Base-by-base conservation (phyloP, 1,139 yeast species). In the Lodderomyces orthopsilosis region DNA sequence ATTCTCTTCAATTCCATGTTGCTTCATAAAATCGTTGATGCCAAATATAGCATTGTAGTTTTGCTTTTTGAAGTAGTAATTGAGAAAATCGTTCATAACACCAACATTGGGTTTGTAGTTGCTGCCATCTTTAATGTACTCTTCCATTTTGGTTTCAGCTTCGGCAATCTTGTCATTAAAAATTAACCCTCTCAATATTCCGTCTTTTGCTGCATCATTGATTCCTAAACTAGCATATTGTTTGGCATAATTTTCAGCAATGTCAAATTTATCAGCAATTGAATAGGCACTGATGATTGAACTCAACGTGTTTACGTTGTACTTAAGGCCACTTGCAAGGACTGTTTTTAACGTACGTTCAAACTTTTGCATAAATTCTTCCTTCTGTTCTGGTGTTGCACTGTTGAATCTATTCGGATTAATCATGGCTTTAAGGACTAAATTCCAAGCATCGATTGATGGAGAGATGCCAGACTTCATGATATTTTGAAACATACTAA, bases 1-100 rank as follows among this genome's bases (percentile, higher is more conserved):
- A 56, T 83, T 88, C 23, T 85, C 86, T 28, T 69, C 58, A 30
- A 83, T 63, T n/a, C 69, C 63, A 30, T 67, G 45, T 26, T 53
- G 51, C 44, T 59, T 57, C 76, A 72, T 72, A 54, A 61, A 72
- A 35, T 61, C 51, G 39, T 70, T 51, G 37, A 72, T 63, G 4
- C 71, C 73, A 41, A 66, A 70, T 13, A 70, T 70, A 3, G 76
- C 73, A 23, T 60, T 53, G 46, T 59, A 63, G 51, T 71, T 69
- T 41, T 61, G 56, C 12, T 35, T 38, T 35, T 61, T 61, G 24
- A 66, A 59, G 48, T 73, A 67, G 48, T 57, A 51, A 38, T 53
- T 55, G 50, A 73, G 58, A 49, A 70, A 69, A 6, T 65, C 55
- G 55, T 73, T 72, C 66, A 72, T 62, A 13, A 65, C 62, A 13